Percentiles rank a stretch among this genome's conserved stretches.
Conservation (phyloP, 2,329 filamentous ascomycete genomes). For the Colletotrichum paranaense region DNA sequence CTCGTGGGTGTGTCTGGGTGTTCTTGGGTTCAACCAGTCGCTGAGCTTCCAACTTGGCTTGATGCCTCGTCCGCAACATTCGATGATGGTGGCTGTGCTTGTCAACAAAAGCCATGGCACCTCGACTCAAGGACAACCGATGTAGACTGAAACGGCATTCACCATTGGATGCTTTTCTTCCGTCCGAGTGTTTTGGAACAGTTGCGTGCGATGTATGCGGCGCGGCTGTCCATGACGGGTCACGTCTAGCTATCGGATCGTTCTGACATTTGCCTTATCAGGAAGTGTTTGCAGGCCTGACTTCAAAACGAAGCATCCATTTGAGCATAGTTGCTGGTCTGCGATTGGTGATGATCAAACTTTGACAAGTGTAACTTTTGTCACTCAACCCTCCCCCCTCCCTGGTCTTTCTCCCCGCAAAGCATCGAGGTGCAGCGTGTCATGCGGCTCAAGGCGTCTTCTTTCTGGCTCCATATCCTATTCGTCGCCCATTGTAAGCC, state of each 20-base stretch:
- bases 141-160: constrained; percentile 33
- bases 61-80: constrained; percentile 17
- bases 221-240: constrained; percentile 18
- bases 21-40: constrained; percentile 14
- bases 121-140: constrained; percentile 24
- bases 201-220: constrained; percentile 18
- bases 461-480: background rate
- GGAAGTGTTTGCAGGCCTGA: constrained; percentile 36
- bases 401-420: constrained; percentile 15
- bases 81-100: constrained; percentile 26
- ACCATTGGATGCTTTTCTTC: constrained; percentile 30
- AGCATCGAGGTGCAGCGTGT: constrained; percentile 22
- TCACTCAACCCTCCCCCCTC: constrained; percentile 7
- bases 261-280: constrained; percentile 29
- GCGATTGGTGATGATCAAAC: constrained; percentile 38
- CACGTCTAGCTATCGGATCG: constrained; percentile 26
- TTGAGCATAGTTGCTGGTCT: constrained; percentile 28
- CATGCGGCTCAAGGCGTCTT: constrained; percentile 15
- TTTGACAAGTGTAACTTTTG: constrained; percentile 34
- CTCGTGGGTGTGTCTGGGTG: constrained; percentile 13
- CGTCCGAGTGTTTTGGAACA: constrained; percentile 33
- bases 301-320: constrained; percentile 29
- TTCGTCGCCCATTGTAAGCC: constrained; percentile 3
- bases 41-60: constrained; percentile 18
- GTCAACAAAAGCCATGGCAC: constrained; percentile 27